phyloP scores from a whole-genome alignment of 78 protist genomes.

The Dictyostelium purpureum region DNA sequence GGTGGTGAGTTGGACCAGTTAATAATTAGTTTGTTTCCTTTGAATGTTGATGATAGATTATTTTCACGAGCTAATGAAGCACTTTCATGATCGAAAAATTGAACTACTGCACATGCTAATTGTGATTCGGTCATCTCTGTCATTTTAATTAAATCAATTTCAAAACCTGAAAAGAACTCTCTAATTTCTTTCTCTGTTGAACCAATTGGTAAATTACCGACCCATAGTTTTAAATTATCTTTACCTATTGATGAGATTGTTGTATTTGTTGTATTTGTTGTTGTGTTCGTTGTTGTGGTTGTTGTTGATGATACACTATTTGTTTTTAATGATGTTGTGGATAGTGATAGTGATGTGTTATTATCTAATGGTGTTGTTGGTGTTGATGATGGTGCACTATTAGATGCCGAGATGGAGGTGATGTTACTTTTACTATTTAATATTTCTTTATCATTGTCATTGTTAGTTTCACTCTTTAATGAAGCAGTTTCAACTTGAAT shows the following conservation, averaged over 20 bases:
- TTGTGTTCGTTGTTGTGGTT: too few species aligned
- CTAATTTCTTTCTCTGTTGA: not conserved
- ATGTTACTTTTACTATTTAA: too few species aligned
- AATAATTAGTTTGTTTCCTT: not conserved
- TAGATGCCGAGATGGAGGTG: too few species aligned
- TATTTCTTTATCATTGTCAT: too few species aligned
- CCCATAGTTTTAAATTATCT: slow-evolving; percentile 52
- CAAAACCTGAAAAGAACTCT: not conserved
- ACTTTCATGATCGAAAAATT: not conserved
- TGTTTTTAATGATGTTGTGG: not conserved
- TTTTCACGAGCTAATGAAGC: slow-evolving; percentile 8
- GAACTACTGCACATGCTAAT: slow-evolving; percentile 15
- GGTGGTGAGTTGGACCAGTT: slow-evolving; percentile 12
- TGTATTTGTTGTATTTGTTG: too few species aligned
- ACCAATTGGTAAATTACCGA: slow-evolving; percentile 21
- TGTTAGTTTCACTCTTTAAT: too few species aligned
- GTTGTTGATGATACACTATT: not conserved
- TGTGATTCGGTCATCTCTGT: not conserved
- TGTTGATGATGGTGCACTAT: too few species aligned
- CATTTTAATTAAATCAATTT: slow-evolving; percentile 1
- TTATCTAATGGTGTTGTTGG: too few species aligned
- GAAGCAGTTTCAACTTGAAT: too few species aligned
- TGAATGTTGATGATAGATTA: not conserved
- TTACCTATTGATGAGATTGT: not conserved
- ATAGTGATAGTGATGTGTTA: not conserved